phyloP scores from a whole-genome alignment of 345 rosid species.

The Populus deltoides region DNA sequence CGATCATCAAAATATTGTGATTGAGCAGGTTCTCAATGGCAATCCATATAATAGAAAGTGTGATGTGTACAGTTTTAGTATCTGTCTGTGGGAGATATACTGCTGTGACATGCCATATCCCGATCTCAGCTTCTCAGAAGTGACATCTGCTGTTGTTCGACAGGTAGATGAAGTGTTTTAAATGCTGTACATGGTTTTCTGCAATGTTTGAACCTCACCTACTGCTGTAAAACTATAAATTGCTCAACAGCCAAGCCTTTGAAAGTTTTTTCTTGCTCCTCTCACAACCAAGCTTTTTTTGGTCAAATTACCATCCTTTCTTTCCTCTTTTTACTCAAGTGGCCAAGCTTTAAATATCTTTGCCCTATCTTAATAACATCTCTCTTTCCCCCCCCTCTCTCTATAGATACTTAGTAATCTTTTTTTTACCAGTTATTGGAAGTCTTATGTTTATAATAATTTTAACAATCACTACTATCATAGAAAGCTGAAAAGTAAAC shows the following conservation, averaged over 20 bases:
- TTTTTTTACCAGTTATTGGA: too few relatives aligned
- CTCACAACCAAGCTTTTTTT: too few relatives aligned
- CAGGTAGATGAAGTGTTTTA: slow-evolving; percentile 25
- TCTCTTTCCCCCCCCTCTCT: too few relatives aligned
- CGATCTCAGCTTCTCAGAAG: slow-evolving; percentile 39
- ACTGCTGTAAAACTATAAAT: too few relatives aligned
- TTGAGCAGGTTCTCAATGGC: slow-evolving; percentile 35
- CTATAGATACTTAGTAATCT: too few relatives aligned
- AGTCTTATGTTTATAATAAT: not conserved
- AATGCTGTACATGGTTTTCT: not conserved
- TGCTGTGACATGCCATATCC: slow-evolving; percentile 45
- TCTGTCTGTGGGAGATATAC: slow-evolving; percentile 46
- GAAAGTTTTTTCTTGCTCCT: too few relatives aligned
- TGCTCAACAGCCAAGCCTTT: too few relatives aligned
- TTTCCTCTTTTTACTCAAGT: too few relatives aligned
- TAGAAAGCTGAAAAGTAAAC: not conserved
- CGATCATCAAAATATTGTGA: not conserved
- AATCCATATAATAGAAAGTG: slow-evolving; percentile 38
- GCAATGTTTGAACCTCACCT: too few relatives aligned
- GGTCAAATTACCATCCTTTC: too few relatives aligned
- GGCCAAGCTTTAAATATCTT: too few relatives aligned
- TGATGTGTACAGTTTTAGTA: slow-evolving; percentile 41
- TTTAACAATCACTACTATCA: not conserved
- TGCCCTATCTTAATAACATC: too few relatives aligned
- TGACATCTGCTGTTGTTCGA: slow-evolving; percentile 38